These are phyloP conservation scores for Solanum paucissectum DNA, from an alignment of 257 asterid genomes.

Conservation along the genomic window DNA sequence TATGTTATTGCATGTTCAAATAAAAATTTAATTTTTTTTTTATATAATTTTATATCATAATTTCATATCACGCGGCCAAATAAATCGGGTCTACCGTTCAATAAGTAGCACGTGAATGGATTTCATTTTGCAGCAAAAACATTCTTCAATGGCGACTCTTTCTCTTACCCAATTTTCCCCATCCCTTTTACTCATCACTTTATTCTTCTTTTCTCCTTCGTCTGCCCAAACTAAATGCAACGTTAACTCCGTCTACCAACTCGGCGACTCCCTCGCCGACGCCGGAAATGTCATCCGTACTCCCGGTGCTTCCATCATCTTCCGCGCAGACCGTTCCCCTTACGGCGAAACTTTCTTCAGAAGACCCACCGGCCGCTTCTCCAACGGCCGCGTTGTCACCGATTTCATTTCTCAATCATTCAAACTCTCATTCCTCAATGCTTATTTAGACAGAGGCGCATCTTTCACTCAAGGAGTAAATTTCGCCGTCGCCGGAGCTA, in stretches of 20 bases:
- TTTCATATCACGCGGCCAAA: rapidly evolving
- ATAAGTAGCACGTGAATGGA: neutral
- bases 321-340: neutral
- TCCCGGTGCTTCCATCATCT: neutral
- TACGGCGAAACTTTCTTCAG: slow-evolving; percentile 1
- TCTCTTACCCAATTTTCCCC: neutral
- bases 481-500: neutral
- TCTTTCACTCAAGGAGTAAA: neutral
- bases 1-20: rapidly evolving
- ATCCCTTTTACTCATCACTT: neutral
- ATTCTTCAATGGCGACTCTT: neutral
- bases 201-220: neutral
- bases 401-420: neutral
- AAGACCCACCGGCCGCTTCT: slow-evolving; percentile 1
- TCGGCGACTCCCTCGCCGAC: slow-evolving; percentile 4
- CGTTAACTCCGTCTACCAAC: neutral
- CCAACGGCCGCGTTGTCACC: neutral
- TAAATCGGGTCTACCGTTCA: rapidly evolving
- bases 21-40: rapidly evolving
- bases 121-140: neutral
- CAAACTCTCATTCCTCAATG: neutral
- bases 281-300: neutral
- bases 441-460: neutral
- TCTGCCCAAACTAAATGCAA: neutral
- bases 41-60: too few species aligned